A percentile compares a stretch with the other conserved stretches of the same genome.
These are phyloP conservation scores for Areca catechu DNA, from an alignment of 176 grass and related monocot species.

Conservation along the genomic window DNA sequence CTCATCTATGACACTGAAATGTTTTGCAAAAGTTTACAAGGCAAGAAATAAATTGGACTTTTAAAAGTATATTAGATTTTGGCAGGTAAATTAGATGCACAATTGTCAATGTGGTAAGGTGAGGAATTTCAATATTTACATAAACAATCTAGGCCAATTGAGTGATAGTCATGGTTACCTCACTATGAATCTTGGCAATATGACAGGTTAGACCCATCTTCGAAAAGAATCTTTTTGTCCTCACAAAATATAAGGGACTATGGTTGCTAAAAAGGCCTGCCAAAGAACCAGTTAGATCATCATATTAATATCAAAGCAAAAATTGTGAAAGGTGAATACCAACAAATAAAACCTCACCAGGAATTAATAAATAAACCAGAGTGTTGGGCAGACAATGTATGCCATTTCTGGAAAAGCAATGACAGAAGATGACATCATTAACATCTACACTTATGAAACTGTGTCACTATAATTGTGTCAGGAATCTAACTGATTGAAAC, in stretches of 20 bases:
- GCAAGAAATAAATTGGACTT: too few relatives aligned
- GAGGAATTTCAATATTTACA: too few relatives aligned
- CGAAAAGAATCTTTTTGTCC: slow-evolving; percentile 67
- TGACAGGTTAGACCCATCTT: slow-evolving; percentile 94
- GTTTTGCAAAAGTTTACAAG: too few relatives aligned
- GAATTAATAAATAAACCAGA: slow-evolving; percentile 89
- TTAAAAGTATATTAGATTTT: too few relatives aligned
- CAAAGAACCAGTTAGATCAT: slow-evolving; percentile 5
- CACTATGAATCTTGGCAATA: slow-evolving; percentile 87
- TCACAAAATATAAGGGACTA: slow-evolving; percentile 79
- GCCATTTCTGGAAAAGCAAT: slow-evolving; percentile 75
- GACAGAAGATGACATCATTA: background rate
- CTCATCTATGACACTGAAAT: too few relatives aligned
- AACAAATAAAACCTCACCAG: slow-evolving; percentile 52
- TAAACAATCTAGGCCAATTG: background rate
- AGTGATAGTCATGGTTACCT: slow-evolving; percentile 37
- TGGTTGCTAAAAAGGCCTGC: slow-evolving; percentile 97
- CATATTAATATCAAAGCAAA: background rate
- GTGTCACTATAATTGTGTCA: too few relatives aligned
- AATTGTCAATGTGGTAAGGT: too few relatives aligned
- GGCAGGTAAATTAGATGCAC: too few relatives aligned
- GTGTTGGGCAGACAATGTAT: slow-evolving; percentile 53
- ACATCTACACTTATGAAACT: background rate
- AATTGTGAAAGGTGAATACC: background rate
- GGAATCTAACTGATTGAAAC: too few relatives aligned